These are phyloP conservation scores for Trichothecium roseum DNA, from an alignment of 2,329 filamentous ascomycete genomes.

Conservation along the genomic window DNA sequence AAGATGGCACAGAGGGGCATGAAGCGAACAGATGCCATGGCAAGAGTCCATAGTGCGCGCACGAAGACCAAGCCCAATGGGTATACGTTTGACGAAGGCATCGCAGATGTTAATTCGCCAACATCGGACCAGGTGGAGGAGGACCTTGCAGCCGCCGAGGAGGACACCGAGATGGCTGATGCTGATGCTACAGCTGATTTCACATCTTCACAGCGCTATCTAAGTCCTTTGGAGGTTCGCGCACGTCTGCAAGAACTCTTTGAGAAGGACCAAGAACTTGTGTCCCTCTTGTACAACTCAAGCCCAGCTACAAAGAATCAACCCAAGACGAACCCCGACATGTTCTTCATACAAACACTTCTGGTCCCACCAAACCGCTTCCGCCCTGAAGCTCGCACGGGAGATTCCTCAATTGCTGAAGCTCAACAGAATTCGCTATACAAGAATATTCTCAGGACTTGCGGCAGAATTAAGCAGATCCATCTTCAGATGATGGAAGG, in stretches of 20 bases:
- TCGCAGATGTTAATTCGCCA: slow-evolving; percentile 52
- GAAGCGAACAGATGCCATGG: slow-evolving; percentile 59
- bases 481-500: slow-evolving; percentile 40
- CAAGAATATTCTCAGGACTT: slow-evolving; percentile 70
- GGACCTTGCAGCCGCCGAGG: slow-evolving; percentile 3
- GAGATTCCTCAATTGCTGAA: slow-evolving; percentile 73
- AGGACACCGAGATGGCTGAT: slow-evolving; percentile 20
- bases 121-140: neutral
- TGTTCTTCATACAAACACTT: slow-evolving; percentile 86
- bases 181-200: slow-evolving; percentile 13
- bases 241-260: slow-evolving; percentile 73
- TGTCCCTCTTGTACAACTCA: slow-evolving; percentile 77
- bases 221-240: slow-evolving; percentile 75
- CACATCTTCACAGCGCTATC: slow-evolving; percentile 53
- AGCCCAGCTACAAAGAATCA: slow-evolving; percentile 50
- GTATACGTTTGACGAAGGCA: slow-evolving; percentile 53
- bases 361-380: slow-evolving; percentile 89
- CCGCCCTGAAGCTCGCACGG: slow-evolving; percentile 75
- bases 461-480: slow-evolving; percentile 63
- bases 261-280: slow-evolving; percentile 73
- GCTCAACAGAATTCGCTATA: slow-evolving; percentile 82
- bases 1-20: slow-evolving; percentile 64
- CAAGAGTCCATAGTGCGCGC: slow-evolving; percentile 25
- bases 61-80: slow-evolving; percentile 30
- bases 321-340: slow-evolving; percentile 59